Evolutionary conservation across 1,284 basidiomycete species (phyloP).

Genomic region (Malassezia psittaci): DNA sequence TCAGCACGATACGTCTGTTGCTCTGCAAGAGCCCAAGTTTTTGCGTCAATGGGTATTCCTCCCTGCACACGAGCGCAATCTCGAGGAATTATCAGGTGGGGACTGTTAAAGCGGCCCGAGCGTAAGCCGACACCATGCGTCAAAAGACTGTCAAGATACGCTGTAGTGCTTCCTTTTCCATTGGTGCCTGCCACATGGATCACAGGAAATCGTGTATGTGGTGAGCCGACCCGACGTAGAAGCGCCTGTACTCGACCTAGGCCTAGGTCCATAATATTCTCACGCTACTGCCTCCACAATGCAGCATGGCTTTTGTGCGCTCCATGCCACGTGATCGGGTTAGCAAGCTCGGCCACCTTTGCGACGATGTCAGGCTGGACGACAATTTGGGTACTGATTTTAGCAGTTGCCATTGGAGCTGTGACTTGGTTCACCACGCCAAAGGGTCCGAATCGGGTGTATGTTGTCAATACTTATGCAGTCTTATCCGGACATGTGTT

Average conservation of each 20-base stretch:
- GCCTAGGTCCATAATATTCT: conserved; percentile 59
- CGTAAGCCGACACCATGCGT: conserved; percentile 52
- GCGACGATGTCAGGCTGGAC: conserved; percentile 44
- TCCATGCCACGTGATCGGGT: not conserved
- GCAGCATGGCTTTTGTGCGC: not conserved
- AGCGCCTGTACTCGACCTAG: conserved; percentile 62
- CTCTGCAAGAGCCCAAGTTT: conserved; percentile 55
- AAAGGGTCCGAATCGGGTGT: conserved; percentile 47
- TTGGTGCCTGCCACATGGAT: conserved; percentile 92
- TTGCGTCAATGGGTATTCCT: conserved; percentile 54
- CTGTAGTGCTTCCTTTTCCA: conserved; percentile 87
- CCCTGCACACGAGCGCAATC: conserved; percentile 66
- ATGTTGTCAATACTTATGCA: conserved; percentile 18
- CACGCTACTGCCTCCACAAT: not conserved
- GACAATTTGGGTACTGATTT: conserved; percentile 37
- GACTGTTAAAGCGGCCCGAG: conserved; percentile 81
- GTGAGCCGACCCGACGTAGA: conserved; percentile 53
- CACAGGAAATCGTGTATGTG: conserved; percentile 65
- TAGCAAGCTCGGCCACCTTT: not conserved
- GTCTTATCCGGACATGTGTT: conserved; percentile 39
- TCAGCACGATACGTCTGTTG: conserved; percentile 54
- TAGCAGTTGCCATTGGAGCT: conserved; percentile 25
- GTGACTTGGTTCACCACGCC: conserved; percentile 34
- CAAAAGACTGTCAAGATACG: conserved; percentile 69
- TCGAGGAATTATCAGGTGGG: conserved; percentile 68